Evolutionary conservation across 1,139 yeast species (phyloP).

Genomic region (Suzukiozyma palmioleophila): DNA sequence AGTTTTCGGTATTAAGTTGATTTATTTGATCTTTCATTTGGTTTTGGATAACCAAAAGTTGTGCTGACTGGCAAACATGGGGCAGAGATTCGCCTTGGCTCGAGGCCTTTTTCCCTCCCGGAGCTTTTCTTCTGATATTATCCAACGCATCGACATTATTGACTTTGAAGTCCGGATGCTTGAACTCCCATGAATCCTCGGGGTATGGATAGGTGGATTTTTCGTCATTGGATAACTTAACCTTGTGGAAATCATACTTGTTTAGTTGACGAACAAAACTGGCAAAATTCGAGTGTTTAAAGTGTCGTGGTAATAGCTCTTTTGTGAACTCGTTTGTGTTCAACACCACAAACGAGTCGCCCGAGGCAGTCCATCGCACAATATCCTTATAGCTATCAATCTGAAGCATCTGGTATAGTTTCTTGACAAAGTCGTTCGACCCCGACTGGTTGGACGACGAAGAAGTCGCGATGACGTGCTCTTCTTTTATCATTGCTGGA

Average conservation of each 20-base stretch:
- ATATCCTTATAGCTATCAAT: constrained; percentile 67
- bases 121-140: constrained; percentile 76
- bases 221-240: constrained; percentile 57
- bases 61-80: constrained; percentile 5
- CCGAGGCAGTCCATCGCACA: constrained; percentile 79
- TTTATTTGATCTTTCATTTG: constrained; percentile 42
- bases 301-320: constrained; percentile 80
- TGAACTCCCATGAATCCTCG: constrained; percentile 91
- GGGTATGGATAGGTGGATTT: constrained; percentile 55
- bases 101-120: constrained; percentile 44
- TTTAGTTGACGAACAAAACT: constrained; percentile 91
- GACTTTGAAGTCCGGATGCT: constrained; percentile 79
- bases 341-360: constrained; percentile 82
- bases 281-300: constrained; percentile 91
- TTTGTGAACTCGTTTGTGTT: constrained; percentile 90
- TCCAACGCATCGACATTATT: constrained; percentile 71
- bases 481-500: constrained; percentile 7
- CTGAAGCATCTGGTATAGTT: constrained; percentile 78
- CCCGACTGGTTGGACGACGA: constrained; percentile 34
- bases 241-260: constrained; percentile 96
- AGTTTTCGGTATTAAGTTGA: constrained; percentile 38
- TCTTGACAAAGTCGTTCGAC: constrained; percentile 72
- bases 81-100: constrained; percentile 5
- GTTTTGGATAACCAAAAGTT: constrained; percentile 6
- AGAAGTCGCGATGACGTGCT: constrained; percentile 7